Base-by-base conservation (phyloP, 371 early-diverging fungal genomes). In the Lichtheimia corymbifera region DNA sequence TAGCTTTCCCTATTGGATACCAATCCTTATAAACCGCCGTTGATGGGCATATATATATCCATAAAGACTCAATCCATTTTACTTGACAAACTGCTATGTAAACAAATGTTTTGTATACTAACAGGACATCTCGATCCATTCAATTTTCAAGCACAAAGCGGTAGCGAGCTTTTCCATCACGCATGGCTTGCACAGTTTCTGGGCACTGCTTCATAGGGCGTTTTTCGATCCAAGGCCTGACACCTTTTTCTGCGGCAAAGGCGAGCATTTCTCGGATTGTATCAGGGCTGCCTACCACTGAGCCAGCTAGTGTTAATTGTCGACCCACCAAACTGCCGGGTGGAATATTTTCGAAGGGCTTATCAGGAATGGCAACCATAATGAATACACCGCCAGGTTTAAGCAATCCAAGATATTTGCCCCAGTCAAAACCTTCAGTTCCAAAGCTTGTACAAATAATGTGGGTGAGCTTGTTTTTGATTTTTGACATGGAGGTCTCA, bases 151-250 rank as follows among this genome's bases (percentile, higher is more conserved):
- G 63, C 44, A 92, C 88, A 40, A 87, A 64, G 47, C 92, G 77
- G 72, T 87, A 92, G 49, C 87, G 73, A 13, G 88, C 83, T 42
- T 85, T 82, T 44, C 89, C 88, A 18, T 82, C 74, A 55, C 82
- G 77, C 61, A 89, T 73, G 22, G 65, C 80, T 60, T 76, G 70
- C 45, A 91, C 70, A 27, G 86, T 88, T 24, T 77, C 73, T 65
- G 91, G 91, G 54, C 75, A 73, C n/a, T 88, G 66, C 42, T 62
- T 67, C 79, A 91, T 87, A 22, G 84, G 74, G 58, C 81, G 72
- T 65, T 74, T 76, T 71, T 91, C 82, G 59, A 91, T 78, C 78
- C 83, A 83, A 14, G 91, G 89, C 49, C 74, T 66, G 54, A 92
- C 83, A 50, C 79, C 65, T 47, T 83, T 77, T 63, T 86, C 67